phyloP scores from a whole-genome alignment of 169 alveolate species.

The Cyclospora cayetanensis region DNA sequence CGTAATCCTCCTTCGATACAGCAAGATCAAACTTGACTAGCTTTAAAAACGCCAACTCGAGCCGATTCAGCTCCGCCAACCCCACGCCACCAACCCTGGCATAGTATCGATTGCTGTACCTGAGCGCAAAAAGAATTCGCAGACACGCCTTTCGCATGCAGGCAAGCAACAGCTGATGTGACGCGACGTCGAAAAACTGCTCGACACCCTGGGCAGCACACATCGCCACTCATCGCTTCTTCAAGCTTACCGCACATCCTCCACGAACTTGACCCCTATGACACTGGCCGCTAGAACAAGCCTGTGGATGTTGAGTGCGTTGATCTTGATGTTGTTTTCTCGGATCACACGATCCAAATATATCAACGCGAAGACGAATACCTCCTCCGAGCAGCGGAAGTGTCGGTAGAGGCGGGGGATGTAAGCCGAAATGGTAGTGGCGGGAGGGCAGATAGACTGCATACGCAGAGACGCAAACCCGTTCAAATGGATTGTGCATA shows the following conservation, averaged over 20 bases:
- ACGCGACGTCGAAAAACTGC: neutral
- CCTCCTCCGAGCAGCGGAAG: conserved; percentile 64
- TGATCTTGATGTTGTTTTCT: conserved; percentile 54
- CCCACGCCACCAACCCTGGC: conserved; percentile 95
- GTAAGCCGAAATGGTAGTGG: conserved; percentile 54
- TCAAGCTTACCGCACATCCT: conserved; percentile 30
- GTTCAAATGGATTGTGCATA: too few species aligned
- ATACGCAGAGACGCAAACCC: neutral
- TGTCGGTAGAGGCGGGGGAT: conserved; percentile 61
- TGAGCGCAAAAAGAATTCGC: neutral
- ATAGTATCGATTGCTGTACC: conserved; percentile 88
- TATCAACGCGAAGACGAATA: conserved; percentile 54
- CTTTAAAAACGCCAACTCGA: conserved; percentile 89
- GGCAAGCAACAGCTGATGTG: neutral
- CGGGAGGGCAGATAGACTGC: conserved; percentile 62
- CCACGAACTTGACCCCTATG: conserved; percentile 55
- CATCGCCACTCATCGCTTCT: neutral
- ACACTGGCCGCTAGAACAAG: conserved; percentile 61
- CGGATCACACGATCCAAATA: conserved; percentile 62
- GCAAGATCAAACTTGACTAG: conserved; percentile 87
- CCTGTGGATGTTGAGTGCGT: conserved; percentile 56
- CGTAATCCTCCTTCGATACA: conserved; percentile 88
- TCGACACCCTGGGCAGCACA: conserved; percentile 3
- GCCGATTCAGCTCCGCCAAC: conserved; percentile 86
- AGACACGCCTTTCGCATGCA: neutral